Evolutionary conservation across 2,329 filamentous ascomycete genomes (phyloP).

Genomic region (Trichoderma koningii): DNA sequence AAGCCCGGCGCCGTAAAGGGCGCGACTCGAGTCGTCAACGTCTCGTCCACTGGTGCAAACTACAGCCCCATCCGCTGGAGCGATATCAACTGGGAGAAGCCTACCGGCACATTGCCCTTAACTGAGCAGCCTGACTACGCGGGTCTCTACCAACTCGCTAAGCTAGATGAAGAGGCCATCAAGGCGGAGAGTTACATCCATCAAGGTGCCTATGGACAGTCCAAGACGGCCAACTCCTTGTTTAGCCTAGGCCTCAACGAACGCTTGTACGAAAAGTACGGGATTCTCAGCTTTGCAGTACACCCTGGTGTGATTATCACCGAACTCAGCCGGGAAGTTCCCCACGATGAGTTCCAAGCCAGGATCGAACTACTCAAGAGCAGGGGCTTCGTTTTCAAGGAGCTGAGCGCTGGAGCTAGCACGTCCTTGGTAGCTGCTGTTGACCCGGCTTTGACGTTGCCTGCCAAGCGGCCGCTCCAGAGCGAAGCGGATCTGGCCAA

Average conservation of each 20-base stretch:
- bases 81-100: constrained; percentile 22
- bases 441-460: constrained; percentile 5
- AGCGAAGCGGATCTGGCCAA: constrained; percentile 10
- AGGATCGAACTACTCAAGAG: background rate
- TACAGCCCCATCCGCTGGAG: constrained; percentile 19
- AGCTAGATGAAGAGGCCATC: background rate
- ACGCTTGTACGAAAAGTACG: constrained; percentile 9
- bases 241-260: constrained; percentile 18
- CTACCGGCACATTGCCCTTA: background rate
- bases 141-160: background rate
- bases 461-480: constrained; percentile 3
- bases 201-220: constrained; percentile 27
- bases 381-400: constrained; percentile 5
- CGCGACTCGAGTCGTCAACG: constrained; percentile 18
- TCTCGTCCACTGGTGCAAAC: constrained; percentile 2
- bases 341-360: background rate
- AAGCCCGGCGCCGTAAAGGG: constrained; percentile 6
- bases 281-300: background rate
- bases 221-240: constrained; percentile 17
- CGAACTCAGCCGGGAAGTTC: background rate
- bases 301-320: constrained; percentile 11
- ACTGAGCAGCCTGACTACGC: background rate
- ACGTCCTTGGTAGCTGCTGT: constrained; percentile 16
- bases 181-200: constrained; percentile 4
- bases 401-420: background rate